Base-by-base conservation (phyloP, 441 rosid genomes). In the Viola pubescens region DNA sequence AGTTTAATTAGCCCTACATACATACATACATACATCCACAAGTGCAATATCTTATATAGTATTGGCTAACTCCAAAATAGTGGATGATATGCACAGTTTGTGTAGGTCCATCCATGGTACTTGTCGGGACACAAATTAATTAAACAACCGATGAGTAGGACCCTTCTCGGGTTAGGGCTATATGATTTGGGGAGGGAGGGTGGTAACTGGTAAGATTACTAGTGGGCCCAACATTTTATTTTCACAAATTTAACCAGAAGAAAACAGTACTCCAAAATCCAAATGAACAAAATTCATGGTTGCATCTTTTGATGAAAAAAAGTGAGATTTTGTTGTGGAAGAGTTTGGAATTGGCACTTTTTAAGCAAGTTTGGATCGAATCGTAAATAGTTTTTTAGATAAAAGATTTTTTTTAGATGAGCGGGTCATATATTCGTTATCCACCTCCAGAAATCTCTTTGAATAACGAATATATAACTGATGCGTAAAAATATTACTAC, bases 51-150 rank as follows among this genome's bases (percentile, higher is more conserved):
- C 77, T 79, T 73, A 55, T 84, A 86, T 78, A 77, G 34, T 26
- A 26, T 26, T 26, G 34, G 34, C 34, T 26, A 26, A 2, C 2
- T 26, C 2, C 34, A 26, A 26, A 84, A 75, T 67, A 48, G 52
- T 59, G 55, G 81, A 77, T 75, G 70, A 75, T 71, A 79, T 72
- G 79, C 62, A 26, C 3, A 68, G 77, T 66, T 68, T 12, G 58
- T 51, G 71, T 75, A 76, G 88, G 74, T 43, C 88, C 82, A 14
- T 54, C 72, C 74, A 79, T 40, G 78, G 80, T 67, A 75, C 73
- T 62, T 79, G 82, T 81, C 80, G 77, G 80, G 65, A 67, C 73
- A 56, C 79, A 63, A 44, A 26, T 26, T 1, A 26, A 26, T 26
- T 26, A 26, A 26, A 54, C 53, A 67, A 14, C 79, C 61, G 41